Evolutionary conservation across 1,284 basidiomycete genomes (phyloP), one percentile per base, ranked within the genome.

Genomic region (Rhodotorula glutinis): DNA sequence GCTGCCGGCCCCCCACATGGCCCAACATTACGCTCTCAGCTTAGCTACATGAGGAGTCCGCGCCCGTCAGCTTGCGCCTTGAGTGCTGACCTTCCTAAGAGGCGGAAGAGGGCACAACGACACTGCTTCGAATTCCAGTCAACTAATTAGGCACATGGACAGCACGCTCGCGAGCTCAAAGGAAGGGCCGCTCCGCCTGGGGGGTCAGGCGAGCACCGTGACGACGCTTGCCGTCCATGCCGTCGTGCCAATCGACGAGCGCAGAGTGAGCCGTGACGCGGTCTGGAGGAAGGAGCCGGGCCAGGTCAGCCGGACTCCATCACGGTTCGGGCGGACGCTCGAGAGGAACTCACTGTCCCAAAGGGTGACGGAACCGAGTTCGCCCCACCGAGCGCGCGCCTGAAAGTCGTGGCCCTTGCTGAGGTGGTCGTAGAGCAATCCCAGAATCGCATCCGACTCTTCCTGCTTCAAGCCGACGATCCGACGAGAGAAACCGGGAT

Each of bases 181-280:
- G 43, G 53, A 52, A 57, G 0, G 89, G 89, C n/a, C 85, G 80
- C 79, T 91, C 90, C 2, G 88, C 90, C 78, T 92, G 89, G 29
- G 90, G 88, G 1, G 90, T 90, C 76, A 92, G 87, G 51, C 90
- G 83, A 19, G 85, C 85, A 29, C 90, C 90, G 74, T 91, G 90
- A 21, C 90, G 84, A 52, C 86, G 83, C 55, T 74, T 69, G 80
- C 66, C 66, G n/a, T 46, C 44, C 33, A 61, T 63, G 16, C 83
- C n/a, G 79, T 82, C 49, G 41, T 86, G 82, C 76, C 86, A 91
- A 79, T 92, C 89, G 56, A 89, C 82, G 63, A 90, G 87, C 25
- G 91, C 91, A 65, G 87, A 87, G 85, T 93, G 79, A 30, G 78
- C 77, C 14, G 72, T 73, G 44, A 71, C 55, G 51, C 66, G 66